Percentiles rank a stretch among this genome's conserved stretches.
Conservation (phyloP, 345 rosid genomes). For the Hirschfeldia incana region DNA sequence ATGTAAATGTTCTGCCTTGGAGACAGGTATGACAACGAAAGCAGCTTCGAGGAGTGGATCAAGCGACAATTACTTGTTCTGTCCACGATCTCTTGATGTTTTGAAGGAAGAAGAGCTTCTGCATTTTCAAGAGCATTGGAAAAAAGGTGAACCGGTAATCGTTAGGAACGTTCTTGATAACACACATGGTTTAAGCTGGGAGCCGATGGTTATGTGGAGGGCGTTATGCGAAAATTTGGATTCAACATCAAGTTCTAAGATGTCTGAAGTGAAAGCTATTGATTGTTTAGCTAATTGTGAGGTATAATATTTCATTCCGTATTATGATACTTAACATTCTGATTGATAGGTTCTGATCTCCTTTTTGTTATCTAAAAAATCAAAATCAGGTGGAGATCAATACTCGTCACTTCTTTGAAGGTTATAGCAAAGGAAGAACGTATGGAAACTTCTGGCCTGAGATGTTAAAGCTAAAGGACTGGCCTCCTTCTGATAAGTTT, state of each 20-base stretch:
- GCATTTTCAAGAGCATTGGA: not conserved
- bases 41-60: not conserved
- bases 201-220: not conserved
- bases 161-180: not conserved
- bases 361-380: not conserved
- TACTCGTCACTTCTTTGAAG: slow-evolving; percentile 69
- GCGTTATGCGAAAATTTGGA: not conserved
- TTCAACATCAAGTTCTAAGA: not conserved
- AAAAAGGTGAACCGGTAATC: not conserved
- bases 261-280: not conserved
- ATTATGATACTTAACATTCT: not conserved
- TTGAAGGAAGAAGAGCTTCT: not conserved
- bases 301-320: slow-evolving; percentile 38
- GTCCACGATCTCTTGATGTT: not conserved
- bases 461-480: slow-evolving; percentile 94
- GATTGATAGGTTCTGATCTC: not conserved
- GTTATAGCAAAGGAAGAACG: slow-evolving; percentile 72
- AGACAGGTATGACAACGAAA: not conserved
- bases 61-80: not conserved
- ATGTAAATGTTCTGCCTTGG: not conserved
- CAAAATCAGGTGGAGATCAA: slow-evolving; percentile 70
- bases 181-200: not conserved
- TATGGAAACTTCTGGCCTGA: slow-evolving; percentile 82
- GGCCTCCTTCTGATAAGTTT: slow-evolving; percentile 94
- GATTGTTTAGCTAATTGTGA: not conserved